Percentiles rank a stretch among this genome's conserved stretches.
Evolutionary conservation across 306 rosid genomes (phyloP).

Genomic region (Vigna hirtella): DNA sequence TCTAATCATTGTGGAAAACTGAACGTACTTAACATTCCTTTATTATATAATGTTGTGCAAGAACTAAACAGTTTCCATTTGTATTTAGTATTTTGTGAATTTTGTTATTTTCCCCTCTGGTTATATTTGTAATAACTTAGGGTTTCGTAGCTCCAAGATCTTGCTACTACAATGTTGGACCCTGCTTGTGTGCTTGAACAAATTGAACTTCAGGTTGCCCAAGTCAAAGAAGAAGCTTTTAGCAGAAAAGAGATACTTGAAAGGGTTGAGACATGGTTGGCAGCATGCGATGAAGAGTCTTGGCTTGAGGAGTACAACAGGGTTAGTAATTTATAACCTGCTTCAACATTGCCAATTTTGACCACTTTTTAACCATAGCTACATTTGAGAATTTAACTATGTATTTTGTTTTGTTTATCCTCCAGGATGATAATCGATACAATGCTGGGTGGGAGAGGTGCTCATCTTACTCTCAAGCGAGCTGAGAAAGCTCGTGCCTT

Average conservation of each 20-base stretch:
- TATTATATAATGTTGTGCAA: neutral
- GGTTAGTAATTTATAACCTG: conserved; percentile 58
- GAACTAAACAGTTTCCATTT: neutral
- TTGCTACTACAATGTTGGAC: conserved; percentile 89
- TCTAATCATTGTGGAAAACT: neutral
- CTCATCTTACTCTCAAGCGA: conserved; percentile 95
- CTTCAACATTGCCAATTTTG: conserved; percentile 16
- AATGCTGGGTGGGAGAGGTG: conserved; percentile 98
- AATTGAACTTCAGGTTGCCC: conserved; percentile 85
- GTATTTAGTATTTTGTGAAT: conserved; percentile 21
- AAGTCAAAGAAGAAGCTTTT: conserved; percentile 93
- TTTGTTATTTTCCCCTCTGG: conserved; percentile 36
- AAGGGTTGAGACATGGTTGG: conserved; percentile 90
- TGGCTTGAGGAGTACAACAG: conserved; percentile 99
- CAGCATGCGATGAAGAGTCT: conserved; percentile 92
- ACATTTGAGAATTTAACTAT: conserved; percentile 15
- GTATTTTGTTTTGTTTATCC: conserved; percentile 33
- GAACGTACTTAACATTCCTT: neutral
- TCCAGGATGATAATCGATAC: conserved; percentile 94
- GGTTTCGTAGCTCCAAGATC: conserved; percentile 92
- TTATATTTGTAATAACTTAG: conserved; percentile 33
- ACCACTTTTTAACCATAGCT: conserved; percentile 1
- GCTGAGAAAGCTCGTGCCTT: conserved; percentile 95
- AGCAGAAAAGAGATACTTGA: conserved; percentile 94
- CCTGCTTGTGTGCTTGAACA: conserved; percentile 84